Evolutionary conservation across 495 filamentous ascomycete species (phyloP).

Genomic region (Penicillium paradoxum): DNA sequence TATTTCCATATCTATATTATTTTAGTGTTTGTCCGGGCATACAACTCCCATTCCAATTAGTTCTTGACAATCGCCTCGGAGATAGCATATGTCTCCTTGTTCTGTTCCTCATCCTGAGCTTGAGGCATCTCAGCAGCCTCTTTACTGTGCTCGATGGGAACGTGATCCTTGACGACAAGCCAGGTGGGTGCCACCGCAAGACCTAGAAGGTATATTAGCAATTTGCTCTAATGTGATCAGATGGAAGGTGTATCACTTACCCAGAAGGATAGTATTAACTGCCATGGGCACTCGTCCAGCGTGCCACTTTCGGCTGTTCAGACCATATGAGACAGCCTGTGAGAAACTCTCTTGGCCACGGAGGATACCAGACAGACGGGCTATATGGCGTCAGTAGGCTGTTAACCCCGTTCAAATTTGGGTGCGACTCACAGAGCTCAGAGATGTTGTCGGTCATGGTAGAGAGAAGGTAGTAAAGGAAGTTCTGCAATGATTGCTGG

Average conservation of each 20-base stretch:
- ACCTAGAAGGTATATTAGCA: slow-evolving; percentile 8
- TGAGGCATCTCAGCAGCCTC: neutral
- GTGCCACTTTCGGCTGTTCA: slow-evolving; percentile 44
- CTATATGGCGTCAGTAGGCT: slow-evolving; percentile 19
- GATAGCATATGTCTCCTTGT: neutral
- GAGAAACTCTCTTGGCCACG: slow-evolving; percentile 58
- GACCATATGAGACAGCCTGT: slow-evolving; percentile 56
- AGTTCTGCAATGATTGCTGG: slow-evolving; percentile 44
- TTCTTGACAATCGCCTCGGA: neutral
- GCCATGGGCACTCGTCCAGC: slow-evolving; percentile 46
- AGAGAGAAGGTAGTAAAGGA: slow-evolving; percentile 55
- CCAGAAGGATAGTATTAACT: slow-evolving; percentile 46
- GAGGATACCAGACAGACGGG: slow-evolving; percentile 54
- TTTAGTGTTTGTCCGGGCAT: neutral
- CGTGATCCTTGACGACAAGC: slow-evolving; percentile 20
- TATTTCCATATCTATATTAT: neutral
- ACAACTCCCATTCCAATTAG: neutral
- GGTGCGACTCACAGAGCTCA: slow-evolving; percentile 43
- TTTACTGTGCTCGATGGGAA: slow-evolving; percentile 18
- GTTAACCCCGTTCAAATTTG: slow-evolving; percentile 2
- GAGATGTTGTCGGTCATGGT: slow-evolving; percentile 52
- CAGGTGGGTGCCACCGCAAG: slow-evolving; percentile 26
- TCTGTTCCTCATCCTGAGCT: slow-evolving; percentile 12
- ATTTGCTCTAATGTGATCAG: neutral
- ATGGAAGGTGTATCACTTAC: slow-evolving; percentile 17